Evolutionary conservation across 208 protist species (phyloP), one percentile per base, ranked within the genome.

Genomic region (Trypanosoma avium): DNA sequence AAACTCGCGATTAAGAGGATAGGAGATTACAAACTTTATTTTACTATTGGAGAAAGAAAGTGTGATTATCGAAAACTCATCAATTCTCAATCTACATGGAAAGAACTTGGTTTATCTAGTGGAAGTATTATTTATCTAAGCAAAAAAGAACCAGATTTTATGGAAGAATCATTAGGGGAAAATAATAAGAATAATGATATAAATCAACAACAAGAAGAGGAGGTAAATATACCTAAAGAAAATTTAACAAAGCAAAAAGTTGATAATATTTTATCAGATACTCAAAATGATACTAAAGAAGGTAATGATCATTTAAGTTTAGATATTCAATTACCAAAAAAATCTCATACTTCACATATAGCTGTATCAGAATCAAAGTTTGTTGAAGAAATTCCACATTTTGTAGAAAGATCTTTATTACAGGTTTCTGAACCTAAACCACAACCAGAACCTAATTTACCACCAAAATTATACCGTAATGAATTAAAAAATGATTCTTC

Each of bases 1-100:
- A 70, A 70, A 21, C 65, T 70, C 5, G 6, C 42, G 19, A 60
- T 70, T 15, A 61, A 59, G 15, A 4, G 45, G 13, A 63, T 70
- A 9, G 47, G 13, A 22, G 65, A 53, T 29, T 70, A 64, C 42
- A 54, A 52, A 26, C 42, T 70, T n/a, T 61, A 57, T 30, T 35
- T 48, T 48, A 40, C 36, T 15, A 13, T 9, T 22, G 55, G 55
- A 15, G 52, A 42, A 43, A 30, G 54, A 36, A 58, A 53, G 26
- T 58, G 52, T 61, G 65, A 70, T 29, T 61, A 56, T 47, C 13
- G 15, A 26, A 22, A 43, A 40, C 65, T 29, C 27, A 57, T 61
- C 15, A 26, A 61, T 55, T 2, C 12, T 21, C 3, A 54, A 40
- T 21, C 2, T 12, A 63, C 65, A 35, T 70, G 65, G 65, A 61